phyloP scores from a whole-genome alignment of 2,329 filamentous ascomycete genomes.

The Diaporthe sp. region DNA sequence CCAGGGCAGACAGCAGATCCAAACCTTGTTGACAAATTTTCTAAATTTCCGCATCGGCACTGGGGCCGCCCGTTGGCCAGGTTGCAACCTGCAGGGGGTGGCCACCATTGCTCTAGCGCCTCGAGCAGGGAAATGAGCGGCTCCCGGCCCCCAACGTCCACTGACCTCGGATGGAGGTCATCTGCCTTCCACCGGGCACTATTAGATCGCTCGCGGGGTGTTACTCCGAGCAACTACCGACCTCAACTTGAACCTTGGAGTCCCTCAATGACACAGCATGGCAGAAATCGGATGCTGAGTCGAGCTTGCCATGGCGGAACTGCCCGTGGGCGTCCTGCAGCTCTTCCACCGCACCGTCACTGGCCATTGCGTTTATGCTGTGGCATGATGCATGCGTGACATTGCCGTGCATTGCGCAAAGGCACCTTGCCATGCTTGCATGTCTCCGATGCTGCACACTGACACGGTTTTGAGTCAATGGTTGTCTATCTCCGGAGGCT shows the following conservation, averaged over 20 bases:
- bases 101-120: neutral
- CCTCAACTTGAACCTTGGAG: neutral
- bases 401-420: neutral
- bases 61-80: slow-evolving; percentile 17
- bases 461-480: neutral
- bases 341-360: neutral
- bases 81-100: slow-evolving; percentile 11
- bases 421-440: neutral
- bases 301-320: neutral
- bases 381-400: neutral
- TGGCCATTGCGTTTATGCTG: neutral
- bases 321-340: neutral
- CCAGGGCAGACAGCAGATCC: neutral
- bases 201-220: neutral
- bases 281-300: neutral
- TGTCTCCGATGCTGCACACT: neutral
- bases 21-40: slow-evolving; percentile 27
- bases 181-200: neutral
- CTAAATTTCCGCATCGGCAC: neutral
- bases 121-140: slow-evolving; percentile 2
- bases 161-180: neutral
- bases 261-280: neutral
- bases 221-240: neutral
- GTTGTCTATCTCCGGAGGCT: neutral
- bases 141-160: neutral